Base-by-base conservation (phyloP, 352 stramenopile genomes). In the Phytopythium litorale region DNA sequence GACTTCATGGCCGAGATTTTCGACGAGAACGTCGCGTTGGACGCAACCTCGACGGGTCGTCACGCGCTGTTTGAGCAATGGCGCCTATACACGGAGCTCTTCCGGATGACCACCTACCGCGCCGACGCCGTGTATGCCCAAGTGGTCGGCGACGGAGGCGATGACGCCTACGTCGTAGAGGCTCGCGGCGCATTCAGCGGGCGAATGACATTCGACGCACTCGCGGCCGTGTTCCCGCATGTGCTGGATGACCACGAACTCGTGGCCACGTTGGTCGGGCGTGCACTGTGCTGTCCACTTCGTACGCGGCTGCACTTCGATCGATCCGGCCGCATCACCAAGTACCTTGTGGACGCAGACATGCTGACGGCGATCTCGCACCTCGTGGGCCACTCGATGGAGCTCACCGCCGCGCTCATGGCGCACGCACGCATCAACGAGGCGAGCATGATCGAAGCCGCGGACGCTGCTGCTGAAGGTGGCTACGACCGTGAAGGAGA, bases 61-160 rank as follows among this genome's bases (percentile, higher is more conserved):
- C 9, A 13, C 2, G 46, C 4, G 9, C 46, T 52, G n/a, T 19
- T 52, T 15, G n/a, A 52, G n/a, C 46, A 52, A 8, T 52, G 46
- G 46, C 8, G n/a, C n/a, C 46, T 52, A 9, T 52, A 52, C 46
- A 33, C 46, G 46, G n/a, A 52, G 46, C 46, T 52, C n/a, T 52
- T 52, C 16, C n/a, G n/a, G 7, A 28, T 52, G 8, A 8, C 7
- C 2, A 8, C n/a, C n/a, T 52, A 21, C n/a, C 4, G n/a, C 46
- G 46, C 16, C 9, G 19, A 30, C n/a, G 12, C n/a, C n/a, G 9
- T 52, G n/a, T 21, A 12, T 6, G 46, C 32, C 8, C 1, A 33
- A 5, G 5, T 15, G 2, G 3, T 7, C 4, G 46, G 2, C 25
- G 46, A 52, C 4, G n/a, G 11, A 3, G 46, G 6, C 8, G 16